Evolutionary conservation across 192 early-diverging fungal species (phyloP).

Genomic region (Geranomyces michiganensis): DNA sequence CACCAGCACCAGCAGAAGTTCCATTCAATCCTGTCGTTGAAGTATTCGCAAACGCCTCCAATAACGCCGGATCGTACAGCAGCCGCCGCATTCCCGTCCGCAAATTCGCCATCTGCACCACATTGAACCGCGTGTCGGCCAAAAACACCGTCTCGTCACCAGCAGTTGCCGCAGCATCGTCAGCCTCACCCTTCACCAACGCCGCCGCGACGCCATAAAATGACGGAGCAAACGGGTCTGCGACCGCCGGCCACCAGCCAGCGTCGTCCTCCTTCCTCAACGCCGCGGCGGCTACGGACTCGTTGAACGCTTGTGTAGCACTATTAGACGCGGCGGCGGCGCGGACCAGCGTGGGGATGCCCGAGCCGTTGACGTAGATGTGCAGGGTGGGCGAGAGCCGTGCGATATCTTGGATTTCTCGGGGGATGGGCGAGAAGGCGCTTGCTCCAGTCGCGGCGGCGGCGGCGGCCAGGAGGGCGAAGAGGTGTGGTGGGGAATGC

Average conservation of each 20-base stretch:
- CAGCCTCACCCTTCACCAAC: no score
- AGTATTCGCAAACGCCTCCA: not conserved
- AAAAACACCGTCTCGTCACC: constrained; percentile 3
- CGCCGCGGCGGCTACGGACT: not conserved
- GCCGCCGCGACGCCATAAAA: not conserved
- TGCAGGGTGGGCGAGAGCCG: constrained; percentile 1
- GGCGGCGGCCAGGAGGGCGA: no score
- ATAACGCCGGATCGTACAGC: constrained; percentile 18
- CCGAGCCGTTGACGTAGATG: constrained; percentile 13
- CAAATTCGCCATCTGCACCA: constrained; percentile 4
- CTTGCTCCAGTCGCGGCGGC: no score
- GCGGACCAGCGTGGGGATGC: not conserved
- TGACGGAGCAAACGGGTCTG: not conserved
- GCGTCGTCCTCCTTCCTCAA: not conserved
- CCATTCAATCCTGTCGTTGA: not conserved
- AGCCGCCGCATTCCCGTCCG: not conserved
- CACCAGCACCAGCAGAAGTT: no score
- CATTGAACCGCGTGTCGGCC: constrained; percentile 18
- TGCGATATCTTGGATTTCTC: not conserved
- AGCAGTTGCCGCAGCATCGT: not conserved
- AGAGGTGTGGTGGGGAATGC: no score
- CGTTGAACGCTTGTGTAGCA: constrained; percentile 8
- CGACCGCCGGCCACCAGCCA: not conserved
- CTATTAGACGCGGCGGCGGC: no score
- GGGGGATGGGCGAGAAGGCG: not conserved